A percentile compares a stretch with the other conserved stretches of the same genome.
These are phyloP conservation scores for Podosphaera aphanis DNA, from an alignment of 2,329 filamentous ascomycete genomes.

Conservation along the genomic window DNA sequence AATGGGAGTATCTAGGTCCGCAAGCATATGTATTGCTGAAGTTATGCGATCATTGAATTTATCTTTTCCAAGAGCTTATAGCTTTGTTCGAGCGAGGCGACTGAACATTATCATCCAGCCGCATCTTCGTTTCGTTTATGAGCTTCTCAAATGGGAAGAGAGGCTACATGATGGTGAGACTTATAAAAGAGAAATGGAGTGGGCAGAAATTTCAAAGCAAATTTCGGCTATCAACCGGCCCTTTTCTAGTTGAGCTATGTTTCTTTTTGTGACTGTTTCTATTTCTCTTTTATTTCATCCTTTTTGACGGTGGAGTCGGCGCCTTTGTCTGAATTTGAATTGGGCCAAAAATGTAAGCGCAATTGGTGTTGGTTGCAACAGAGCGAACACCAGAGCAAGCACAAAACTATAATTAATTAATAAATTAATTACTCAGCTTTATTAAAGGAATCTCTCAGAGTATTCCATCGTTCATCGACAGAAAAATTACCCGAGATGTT, in stretches of 20 bases:
- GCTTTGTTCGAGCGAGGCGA: conserved; percentile 75
- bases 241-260: conserved; percentile 25
- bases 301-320: too few relatives aligned
- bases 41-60: conserved; percentile 67
- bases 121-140: conserved; percentile 82
- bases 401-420: too few relatives aligned
- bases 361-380: too few relatives aligned
- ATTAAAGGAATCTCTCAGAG: too few relatives aligned
- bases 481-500: too few relatives aligned
- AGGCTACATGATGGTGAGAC: conserved; percentile 28
- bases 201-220: conserved; percentile 16
- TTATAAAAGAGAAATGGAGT: conserved; percentile 4
- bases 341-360: too few relatives aligned
- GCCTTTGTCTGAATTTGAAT: too few relatives aligned
- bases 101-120: conserved; percentile 97
- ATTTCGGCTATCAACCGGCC: conserved; percentile 93
- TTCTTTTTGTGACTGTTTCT: too few relatives aligned
- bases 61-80: conserved; percentile 82
- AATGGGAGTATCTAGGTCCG: conserved; percentile 83
- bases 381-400: too few relatives aligned
- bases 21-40: conserved; percentile 97
- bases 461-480: too few relatives aligned
- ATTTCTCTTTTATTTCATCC: too few relatives aligned
- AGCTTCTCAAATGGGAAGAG: conserved; percentile 92
- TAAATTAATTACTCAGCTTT: too few relatives aligned